Evolutionary conservation across 106 monocot genomes (phyloP).

Genomic region (Platanthera zijinensis): DNA sequence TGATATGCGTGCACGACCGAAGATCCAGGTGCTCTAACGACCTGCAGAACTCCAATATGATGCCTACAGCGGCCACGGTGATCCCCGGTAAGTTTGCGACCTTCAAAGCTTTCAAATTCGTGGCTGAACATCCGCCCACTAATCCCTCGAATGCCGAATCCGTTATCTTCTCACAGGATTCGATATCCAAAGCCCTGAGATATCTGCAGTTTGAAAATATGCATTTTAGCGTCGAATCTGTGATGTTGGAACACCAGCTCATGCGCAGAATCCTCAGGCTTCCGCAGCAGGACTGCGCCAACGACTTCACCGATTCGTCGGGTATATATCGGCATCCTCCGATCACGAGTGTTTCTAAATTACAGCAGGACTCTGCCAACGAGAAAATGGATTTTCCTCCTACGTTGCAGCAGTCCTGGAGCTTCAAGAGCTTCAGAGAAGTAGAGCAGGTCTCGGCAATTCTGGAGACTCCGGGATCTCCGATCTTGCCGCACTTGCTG

Average conservation of each 20-base stretch:
- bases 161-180: constrained; percentile 68
- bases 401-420: constrained; percentile 52
- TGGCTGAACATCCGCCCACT: constrained; percentile 17
- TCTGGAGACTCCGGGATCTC: constrained; percentile 49
- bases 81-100: constrained; percentile 45
- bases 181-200: constrained; percentile 69
- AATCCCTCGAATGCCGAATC: constrained; percentile 59
- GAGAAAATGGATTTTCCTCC: constrained; percentile 44
- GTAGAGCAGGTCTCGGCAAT: constrained; percentile 43
- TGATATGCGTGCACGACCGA: constrained; percentile 55
- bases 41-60: constrained; percentile 49
- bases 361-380: constrained; percentile 55
- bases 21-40: constrained; percentile 60
- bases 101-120: constrained; percentile 53
- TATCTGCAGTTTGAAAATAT: constrained; percentile 53
- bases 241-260: constrained; percentile 76
- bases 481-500: constrained; percentile 74
- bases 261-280: constrained; percentile 48
- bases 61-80: constrained; percentile 45
- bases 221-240: constrained; percentile 37
- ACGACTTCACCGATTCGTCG: constrained; percentile 43
- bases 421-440: constrained; percentile 52
- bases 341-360: constrained; percentile 65
- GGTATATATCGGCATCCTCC: constrained; percentile 61
- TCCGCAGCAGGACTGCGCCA: constrained; percentile 29